Conservation (phyloP, 2,329 filamentous ascomycete species). For the Leptosphaerulina australis region DNA sequence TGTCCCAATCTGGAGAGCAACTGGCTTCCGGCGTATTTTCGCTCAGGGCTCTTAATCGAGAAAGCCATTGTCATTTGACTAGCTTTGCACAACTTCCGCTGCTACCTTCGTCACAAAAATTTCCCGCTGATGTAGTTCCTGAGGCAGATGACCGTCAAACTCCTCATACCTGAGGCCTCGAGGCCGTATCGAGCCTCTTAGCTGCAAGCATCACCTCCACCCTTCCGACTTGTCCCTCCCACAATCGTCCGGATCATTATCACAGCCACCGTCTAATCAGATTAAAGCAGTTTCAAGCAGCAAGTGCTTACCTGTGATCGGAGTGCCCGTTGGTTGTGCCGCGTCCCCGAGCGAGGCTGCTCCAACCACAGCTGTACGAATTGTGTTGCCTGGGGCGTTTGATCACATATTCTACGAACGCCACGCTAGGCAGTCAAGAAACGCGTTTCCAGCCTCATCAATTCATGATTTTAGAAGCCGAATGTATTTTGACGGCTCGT, state of each 20-base stretch:
- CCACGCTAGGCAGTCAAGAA: constrained; percentile 21
- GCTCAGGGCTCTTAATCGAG: constrained; percentile 3
- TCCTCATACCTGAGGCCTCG: constrained; percentile 29
- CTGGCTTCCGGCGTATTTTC: constrained; percentile 22
- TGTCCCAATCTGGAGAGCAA: constrained; percentile 17
- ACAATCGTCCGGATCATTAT: constrained; percentile 4
- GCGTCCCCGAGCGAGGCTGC: constrained; percentile 22
- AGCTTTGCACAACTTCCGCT: constrained; percentile 19
- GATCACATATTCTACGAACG: constrained; percentile 9
- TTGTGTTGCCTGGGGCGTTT: constrained; percentile 41
- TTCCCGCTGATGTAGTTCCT: constrained; percentile 30
- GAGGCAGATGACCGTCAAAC: constrained; percentile 42
- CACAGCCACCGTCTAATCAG: constrained; percentile 41
- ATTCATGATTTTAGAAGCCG: constrained; percentile 4
- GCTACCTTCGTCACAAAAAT: constrained; percentile 27
- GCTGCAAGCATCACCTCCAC: constrained; percentile 20
- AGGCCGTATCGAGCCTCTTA: constrained; percentile 26
- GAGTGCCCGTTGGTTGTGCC: constrained; percentile 28
- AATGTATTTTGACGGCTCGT: constrained; percentile 8
- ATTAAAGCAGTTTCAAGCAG: constrained; percentile 25
- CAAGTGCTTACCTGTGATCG: constrained; percentile 26
- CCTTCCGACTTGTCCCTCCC: constrained; percentile 38
- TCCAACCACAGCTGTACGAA: constrained; percentile 37
- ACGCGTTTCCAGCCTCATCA: constrained; percentile 14
- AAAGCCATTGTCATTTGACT: constrained; percentile 25